Evolutionary conservation across 805 yeast species (phyloP), one percentile per base, ranked within the genome.

Genomic region (Middelhovenomyces tepae): DNA sequence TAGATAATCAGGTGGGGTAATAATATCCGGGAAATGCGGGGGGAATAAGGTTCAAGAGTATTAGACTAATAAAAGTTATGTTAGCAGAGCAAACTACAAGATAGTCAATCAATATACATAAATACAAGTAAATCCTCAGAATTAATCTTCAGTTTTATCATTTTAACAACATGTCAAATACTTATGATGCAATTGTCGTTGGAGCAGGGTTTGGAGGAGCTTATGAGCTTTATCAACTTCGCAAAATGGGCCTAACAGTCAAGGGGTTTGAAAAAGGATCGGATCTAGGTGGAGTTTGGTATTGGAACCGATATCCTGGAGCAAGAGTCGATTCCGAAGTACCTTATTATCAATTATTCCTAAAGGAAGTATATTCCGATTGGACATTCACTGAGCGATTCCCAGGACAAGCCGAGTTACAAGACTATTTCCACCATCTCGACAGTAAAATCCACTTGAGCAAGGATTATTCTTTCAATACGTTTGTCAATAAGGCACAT

Each of bases 301-400:
- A 27, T 24, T 42, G 45, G 46, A 47, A 47, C 35, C 21, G 43
- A 17, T 47, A 47, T 31, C 51, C 51, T 25, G 51, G 51, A 14
- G 51, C 57, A 4, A 39, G 56, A 11, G 57, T 53, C 25, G 59
- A 54, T 40, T 42, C 51, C 10, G 45, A 40, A 7, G 42, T 46
- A 10, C 59, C 58, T 3, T 31, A 39, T 17, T 54, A 54, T 34
- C 52, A 53, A 32, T 38, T 53, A 11, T 34, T 40, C 21, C 40
- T 47, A 27, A 46, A 51, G 7, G 56, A 53, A 34, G 36, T 48
- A 16, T 50, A 46, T 36, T 36, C 43, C 28, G 37, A 40, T 22
- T 54, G 54, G 52, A 32, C 38, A 11, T 54, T 54, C 50, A 25
- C 43, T n/a, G 47, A 38, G 29, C 38, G 43, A 22, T 54, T 38